phyloP scores from a whole-genome alignment of 2,329 filamentous ascomycete genomes.

The Aspergillus melleus region DNA sequence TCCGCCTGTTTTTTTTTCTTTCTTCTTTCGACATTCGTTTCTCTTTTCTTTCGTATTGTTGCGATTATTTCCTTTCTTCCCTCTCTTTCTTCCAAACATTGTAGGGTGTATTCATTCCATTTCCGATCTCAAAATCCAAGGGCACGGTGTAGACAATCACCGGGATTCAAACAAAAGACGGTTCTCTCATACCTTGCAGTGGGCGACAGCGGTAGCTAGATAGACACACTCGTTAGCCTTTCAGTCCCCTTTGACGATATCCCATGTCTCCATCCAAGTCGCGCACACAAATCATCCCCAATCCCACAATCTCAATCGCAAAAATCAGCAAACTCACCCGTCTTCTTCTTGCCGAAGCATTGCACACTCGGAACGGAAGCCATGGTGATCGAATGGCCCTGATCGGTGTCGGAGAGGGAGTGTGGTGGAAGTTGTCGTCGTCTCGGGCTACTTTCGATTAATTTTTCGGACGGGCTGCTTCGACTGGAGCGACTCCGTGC shows the following conservation, averaged over 20 bases:
- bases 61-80: conserved; percentile 10
- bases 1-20: conserved; percentile 7
- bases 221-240: conserved; percentile 28
- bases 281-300: not conserved
- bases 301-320: not conserved
- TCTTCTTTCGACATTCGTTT: conserved; percentile 13
- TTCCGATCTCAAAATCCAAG: not conserved
- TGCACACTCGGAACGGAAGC: conserved; percentile 80
- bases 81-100: too few relatives aligned
- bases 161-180: conserved; percentile 6
- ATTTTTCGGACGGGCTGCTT: conserved; percentile 3
- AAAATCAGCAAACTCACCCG: conserved; percentile 46
- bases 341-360: conserved; percentile 99
- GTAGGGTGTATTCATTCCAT: not conserved
- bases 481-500: conserved; percentile 33
- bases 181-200: conserved; percentile 73
- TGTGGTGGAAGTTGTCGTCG: conserved; percentile 38
- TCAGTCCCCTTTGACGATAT: not conserved
- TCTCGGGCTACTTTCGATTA: conserved; percentile 30
- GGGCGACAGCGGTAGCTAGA: conserved; percentile 79
- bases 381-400: conserved; percentile 60
- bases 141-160: conserved; percentile 5
- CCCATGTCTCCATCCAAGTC: not conserved
- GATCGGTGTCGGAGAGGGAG: conserved; percentile 40
- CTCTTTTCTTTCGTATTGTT: not conserved